Evolutionary conservation across 1,284 basidiomycete species (phyloP), one percentile per base, ranked within the genome.

Genomic region (Pseudozyma pruni): DNA sequence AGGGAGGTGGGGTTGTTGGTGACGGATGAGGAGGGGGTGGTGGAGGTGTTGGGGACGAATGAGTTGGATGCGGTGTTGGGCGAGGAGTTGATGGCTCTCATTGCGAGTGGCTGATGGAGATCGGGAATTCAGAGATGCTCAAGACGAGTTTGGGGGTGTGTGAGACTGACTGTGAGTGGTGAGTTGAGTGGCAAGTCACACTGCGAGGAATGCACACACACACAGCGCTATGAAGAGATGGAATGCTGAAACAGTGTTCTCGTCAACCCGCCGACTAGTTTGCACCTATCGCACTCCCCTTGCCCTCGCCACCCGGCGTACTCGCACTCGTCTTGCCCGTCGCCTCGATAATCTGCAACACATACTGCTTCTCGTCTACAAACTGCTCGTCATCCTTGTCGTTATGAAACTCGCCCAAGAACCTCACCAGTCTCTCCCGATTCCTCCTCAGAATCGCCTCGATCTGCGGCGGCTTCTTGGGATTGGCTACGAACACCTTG

Each of bases 401-500:
- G 81, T 96, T 98, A 83, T 98, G 95, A 86, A 99, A 99, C 60
- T 89, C 89, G 82, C 90, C 90, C 59, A 99, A 85, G 85, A 98
- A 99, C 6, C 86, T 85, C 37, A 98, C 86, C 13, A 99, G 85
- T 79, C 96, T 94, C 17, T 96, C 93, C 85, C 93, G 93, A 84
- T 99, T 99, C 71, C 95, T 85, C 57, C 91, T 86, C 13, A 99
- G 86, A 64, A 99, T 99, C 29, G 84, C 85, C 78, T 95, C 94
- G 64, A 99, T 97, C 78, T 94, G 91, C 27, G 91, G 89, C 9
- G 95, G 94, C 83, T 99, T 99, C 88, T 97, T 96, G 20, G 95
- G 95, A 81, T 99, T 99, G 37, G 96, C 95, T 33, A 98, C 95
- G 79, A 99, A 99, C 6, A 94, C 95, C 88, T 98, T 99, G 88